Percentiles rank a stretch among this genome's conserved stretches.
Conservation (phyloP, 2,329 filamentous ascomycete genomes). For the Exophiala bonariae region DNA sequence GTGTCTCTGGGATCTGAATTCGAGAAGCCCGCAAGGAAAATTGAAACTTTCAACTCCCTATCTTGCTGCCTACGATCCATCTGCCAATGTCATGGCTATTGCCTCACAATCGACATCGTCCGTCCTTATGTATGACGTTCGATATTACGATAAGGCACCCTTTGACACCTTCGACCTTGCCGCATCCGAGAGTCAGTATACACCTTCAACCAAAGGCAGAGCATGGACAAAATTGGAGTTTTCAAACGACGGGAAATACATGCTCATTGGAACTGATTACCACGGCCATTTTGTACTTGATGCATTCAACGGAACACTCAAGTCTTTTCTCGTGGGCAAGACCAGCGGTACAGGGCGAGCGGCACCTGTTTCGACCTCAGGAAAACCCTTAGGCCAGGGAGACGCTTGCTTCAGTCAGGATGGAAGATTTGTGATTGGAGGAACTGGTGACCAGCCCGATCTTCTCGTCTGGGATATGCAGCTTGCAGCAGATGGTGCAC, state of each 20-base stretch:
- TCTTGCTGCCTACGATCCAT: constrained; percentile 87
- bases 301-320: constrained; percentile 79
- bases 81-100: constrained; percentile 86
- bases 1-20: constrained; percentile 83
- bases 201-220: constrained; percentile 47
- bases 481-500: constrained; percentile 50
- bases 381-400: constrained; percentile 57
- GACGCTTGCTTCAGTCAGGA: constrained; percentile 90
- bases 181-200: constrained; percentile 56
- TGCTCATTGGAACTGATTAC: constrained; percentile 81
- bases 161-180: constrained; percentile 81
- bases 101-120: constrained; percentile 77
- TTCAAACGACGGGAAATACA: constrained; percentile 87
- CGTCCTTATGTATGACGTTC: constrained; percentile 86
- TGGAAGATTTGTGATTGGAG: constrained; percentile 82
- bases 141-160: constrained; percentile 89
- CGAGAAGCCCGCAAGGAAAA: constrained; percentile 75
- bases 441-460: constrained; percentile 66
- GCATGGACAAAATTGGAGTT: constrained; percentile 91
- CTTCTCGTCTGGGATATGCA: constrained; percentile 85
- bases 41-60: constrained; percentile 79
- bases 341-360: constrained; percentile 49
- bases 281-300: constrained; percentile 90
- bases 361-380: constrained; percentile 52
- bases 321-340: constrained; percentile 65